Conservation (phyloP, 2,329 filamentous ascomycete genomes). For the Gliomastix tumulicola region DNA sequence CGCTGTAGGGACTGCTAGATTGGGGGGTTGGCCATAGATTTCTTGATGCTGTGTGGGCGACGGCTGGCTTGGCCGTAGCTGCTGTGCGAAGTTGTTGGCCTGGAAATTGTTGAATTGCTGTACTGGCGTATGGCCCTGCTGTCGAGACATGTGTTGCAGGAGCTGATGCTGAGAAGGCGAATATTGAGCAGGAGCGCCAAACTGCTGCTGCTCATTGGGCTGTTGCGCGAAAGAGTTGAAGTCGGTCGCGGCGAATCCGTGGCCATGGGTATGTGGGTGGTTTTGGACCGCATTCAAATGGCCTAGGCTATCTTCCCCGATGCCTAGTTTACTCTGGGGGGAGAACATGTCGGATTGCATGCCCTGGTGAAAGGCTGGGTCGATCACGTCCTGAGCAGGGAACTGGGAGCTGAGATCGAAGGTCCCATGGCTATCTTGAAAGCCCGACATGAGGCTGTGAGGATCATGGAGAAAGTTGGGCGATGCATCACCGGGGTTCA, state of each 20-base stretch:
- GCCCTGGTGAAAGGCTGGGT: slow-evolving; percentile 26
- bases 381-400: slow-evolving; percentile 23
- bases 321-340: slow-evolving; percentile 19
- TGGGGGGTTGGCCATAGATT: neutral
- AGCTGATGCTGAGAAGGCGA: slow-evolving; percentile 24
- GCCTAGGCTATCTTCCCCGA: slow-evolving; percentile 14
- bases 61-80: slow-evolving; percentile 2
- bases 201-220: slow-evolving; percentile 20
- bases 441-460: slow-evolving; percentile 12
- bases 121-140: slow-evolving; percentile 23
- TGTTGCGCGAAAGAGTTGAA: slow-evolving; percentile 22
- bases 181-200: slow-evolving; percentile 14
- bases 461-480: slow-evolving; percentile 24
- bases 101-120: slow-evolving; percentile 20
- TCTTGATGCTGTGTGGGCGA: slow-evolving; percentile 5
- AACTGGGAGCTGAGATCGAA: slow-evolving; percentile 25
- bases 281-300: slow-evolving; percentile 21
- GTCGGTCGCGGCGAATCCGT: slow-evolving; percentile 21
- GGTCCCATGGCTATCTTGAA: slow-evolving; percentile 20
- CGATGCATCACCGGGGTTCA: slow-evolving; percentile 7
- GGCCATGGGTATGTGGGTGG: slow-evolving; percentile 20
- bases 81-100: slow-evolving; percentile 7
- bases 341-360: slow-evolving; percentile 28
- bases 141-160: slow-evolving; percentile 19
- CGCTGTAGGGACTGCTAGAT: neutral